These are phyloP conservation scores for Colletotrichum tanaceti DNA, from an alignment of 2,329 filamentous ascomycete genomes.

Conservation along the genomic window DNA sequence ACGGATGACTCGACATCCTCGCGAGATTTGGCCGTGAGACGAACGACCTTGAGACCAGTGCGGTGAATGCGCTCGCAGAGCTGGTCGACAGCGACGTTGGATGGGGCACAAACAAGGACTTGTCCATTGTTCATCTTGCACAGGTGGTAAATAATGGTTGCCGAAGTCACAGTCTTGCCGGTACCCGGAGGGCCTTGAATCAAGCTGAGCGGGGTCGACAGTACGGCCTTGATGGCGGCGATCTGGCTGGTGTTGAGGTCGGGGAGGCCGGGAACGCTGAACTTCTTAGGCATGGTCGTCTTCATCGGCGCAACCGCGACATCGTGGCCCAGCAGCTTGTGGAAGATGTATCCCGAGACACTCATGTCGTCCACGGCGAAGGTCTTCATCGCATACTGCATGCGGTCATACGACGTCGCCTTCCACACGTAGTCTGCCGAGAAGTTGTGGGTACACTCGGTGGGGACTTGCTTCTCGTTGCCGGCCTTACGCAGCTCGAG, in stretches of 20 bases:
- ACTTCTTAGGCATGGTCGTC: slow-evolving; percentile 94
- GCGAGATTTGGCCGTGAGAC: slow-evolving; percentile 97
- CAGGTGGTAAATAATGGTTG: slow-evolving; percentile 97
- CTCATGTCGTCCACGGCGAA: slow-evolving; percentile 98
- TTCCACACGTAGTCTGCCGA: slow-evolving; percentile 99
- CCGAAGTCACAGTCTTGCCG: slow-evolving; percentile 98
- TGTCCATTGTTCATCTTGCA: slow-evolving; percentile 95
- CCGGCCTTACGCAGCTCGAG: slow-evolving; percentile 94
- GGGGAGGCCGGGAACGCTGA: slow-evolving; percentile 91
- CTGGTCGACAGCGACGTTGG: slow-evolving; percentile 98
- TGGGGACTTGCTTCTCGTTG: slow-evolving; percentile 95
- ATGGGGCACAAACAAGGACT: slow-evolving; percentile 95
- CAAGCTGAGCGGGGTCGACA: slow-evolving; percentile 92
- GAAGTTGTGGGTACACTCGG: slow-evolving; percentile 97
- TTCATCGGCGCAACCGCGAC: slow-evolving; percentile 96
- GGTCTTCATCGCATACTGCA: slow-evolving; percentile 99
- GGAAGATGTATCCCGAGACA: slow-evolving; percentile 98
- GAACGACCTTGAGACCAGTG: slow-evolving; percentile 95
- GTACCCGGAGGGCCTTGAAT: slow-evolving; percentile 98
- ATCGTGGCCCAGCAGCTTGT: slow-evolving; percentile 94
- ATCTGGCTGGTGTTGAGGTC: slow-evolving; percentile 97
- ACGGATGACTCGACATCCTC: slow-evolving; percentile 99
- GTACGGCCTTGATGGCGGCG: slow-evolving; percentile 92
- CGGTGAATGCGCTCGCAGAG: slow-evolving; percentile 96
- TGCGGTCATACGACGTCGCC: slow-evolving; percentile 97